These are phyloP conservation scores for Orbilia blumenaviensis DNA, from an alignment of 2,329 filamentous ascomycete genomes.

Conservation along the genomic window DNA sequence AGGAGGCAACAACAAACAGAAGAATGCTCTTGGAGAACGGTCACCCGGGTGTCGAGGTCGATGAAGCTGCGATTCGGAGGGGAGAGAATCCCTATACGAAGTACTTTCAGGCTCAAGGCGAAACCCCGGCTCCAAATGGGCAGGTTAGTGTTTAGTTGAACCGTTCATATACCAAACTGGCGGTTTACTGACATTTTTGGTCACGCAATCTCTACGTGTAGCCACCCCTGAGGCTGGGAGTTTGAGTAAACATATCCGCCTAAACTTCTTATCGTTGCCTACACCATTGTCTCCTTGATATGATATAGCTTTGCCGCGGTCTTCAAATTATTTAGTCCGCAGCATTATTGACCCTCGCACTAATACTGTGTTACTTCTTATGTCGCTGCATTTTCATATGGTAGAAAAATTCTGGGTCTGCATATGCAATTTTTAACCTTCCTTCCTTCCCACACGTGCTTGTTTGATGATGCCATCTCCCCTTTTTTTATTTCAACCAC, in stretches of 20 bases:
- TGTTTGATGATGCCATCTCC: background rate
- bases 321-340: background rate
- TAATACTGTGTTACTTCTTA: slow-evolving; percentile 23
- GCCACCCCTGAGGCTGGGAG: slow-evolving; percentile 42
- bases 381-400: slow-evolving; percentile 37
- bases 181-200: slow-evolving; percentile 21
- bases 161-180: background rate
- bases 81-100: slow-evolving; percentile 63
- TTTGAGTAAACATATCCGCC: background rate
- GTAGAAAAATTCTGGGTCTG: slow-evolving; percentile 45
- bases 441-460: background rate
- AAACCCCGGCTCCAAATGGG: slow-evolving; percentile 54
- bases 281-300: background rate
- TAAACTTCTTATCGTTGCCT: background rate
- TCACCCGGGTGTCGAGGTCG: slow-evolving; percentile 62
- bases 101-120: slow-evolving; percentile 62
- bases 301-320: background rate
- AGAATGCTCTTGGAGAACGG: slow-evolving; percentile 62
- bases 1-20: slow-evolving; percentile 60
- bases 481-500: background rate
- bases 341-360: slow-evolving; percentile 10
- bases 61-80: slow-evolving; percentile 62
- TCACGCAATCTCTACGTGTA: slow-evolving; percentile 13
- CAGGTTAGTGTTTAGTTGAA: slow-evolving; percentile 35
- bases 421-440: background rate